These are phyloP conservation scores for Lodderomyces beijingensis DNA, from an alignment of 1,139 yeast species.

Conservation along the genomic window DNA sequence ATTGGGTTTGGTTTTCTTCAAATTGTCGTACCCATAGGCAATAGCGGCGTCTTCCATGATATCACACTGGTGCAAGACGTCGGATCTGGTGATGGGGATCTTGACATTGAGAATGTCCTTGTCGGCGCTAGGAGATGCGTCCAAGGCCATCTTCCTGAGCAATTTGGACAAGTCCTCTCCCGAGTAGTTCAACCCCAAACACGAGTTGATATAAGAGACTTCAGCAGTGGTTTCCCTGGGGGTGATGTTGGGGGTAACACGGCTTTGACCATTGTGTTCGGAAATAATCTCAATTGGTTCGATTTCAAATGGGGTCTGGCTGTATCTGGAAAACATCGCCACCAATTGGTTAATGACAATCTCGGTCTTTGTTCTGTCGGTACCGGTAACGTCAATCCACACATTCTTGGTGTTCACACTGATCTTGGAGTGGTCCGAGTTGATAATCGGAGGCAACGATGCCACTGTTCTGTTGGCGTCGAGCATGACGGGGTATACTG, in stretches of 20 bases:
- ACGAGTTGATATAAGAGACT: constrained; percentile 82
- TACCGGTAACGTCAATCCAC: constrained; percentile 91
- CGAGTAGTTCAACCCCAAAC: constrained; percentile 73
- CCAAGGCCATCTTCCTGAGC: constrained; percentile 77
- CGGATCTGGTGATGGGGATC: constrained; percentile 93
- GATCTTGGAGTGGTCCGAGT: constrained; percentile 87
- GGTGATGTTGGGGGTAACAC: constrained; percentile 69
- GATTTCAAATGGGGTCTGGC: constrained; percentile 68
- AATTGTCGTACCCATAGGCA: constrained; percentile 90
- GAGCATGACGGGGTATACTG: constrained; percentile 85
- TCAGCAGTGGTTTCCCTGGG: constrained; percentile 75
- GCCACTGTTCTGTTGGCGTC: constrained; percentile 78
- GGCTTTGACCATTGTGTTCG: constrained; percentile 73
- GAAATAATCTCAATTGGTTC: constrained; percentile 88
- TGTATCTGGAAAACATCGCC: constrained; percentile 92
- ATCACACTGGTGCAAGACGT: constrained; percentile 95
- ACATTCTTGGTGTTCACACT: constrained; percentile 80
- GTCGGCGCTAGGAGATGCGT: constrained; percentile 54
- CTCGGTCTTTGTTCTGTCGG: constrained; percentile 90
- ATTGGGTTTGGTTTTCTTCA: constrained; percentile 76
- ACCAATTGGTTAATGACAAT: constrained; percentile 87
- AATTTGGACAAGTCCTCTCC: constrained; percentile 66
- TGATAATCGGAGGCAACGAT: constrained; percentile 95
- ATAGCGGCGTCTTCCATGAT: constrained; percentile 98
- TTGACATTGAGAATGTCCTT: constrained; percentile 58